Evolutionary conservation across 2,329 filamentous ascomycete genomes (phyloP).

Genomic region (Nannizzia gypsea): DNA sequence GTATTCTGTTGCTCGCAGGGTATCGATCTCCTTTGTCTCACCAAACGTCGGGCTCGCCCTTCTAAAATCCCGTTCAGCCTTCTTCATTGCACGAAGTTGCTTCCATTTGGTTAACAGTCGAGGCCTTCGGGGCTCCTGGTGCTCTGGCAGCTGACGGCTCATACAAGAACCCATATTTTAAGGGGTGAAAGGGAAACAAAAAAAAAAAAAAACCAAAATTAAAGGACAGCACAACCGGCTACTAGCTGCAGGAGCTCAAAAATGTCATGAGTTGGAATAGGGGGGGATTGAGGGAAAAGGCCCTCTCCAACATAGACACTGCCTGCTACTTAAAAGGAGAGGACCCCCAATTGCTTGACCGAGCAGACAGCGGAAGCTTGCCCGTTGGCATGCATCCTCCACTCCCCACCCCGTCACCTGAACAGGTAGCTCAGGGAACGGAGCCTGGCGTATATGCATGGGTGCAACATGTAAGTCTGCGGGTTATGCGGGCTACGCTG

Average conservation of each 20-base stretch:
- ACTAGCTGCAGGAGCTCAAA: neutral
- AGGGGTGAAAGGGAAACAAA: neutral
- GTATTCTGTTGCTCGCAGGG: constrained; percentile 9
- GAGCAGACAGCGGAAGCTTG: neutral
- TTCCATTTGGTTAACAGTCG: neutral
- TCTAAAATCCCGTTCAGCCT: constrained; percentile 9
- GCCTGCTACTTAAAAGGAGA: neutral
- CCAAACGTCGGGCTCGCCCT: constrained; percentile 7
- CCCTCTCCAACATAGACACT: neutral
- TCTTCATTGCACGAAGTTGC: constrained; percentile 2
- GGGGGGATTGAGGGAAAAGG: neutral
- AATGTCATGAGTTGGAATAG: neutral
- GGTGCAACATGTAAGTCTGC: neutral
- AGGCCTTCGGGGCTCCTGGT: neutral
- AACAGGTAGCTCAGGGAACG: neutral
- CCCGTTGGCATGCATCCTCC: neutral
- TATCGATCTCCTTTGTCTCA: constrained; percentile 7
- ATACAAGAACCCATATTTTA: neutral
- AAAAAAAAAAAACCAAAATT: neutral
- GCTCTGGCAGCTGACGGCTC: neutral
- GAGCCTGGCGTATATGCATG: neutral
- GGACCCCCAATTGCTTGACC: neutral
- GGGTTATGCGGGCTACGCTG: neutral
- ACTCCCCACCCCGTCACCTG: neutral
- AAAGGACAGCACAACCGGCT: neutral